phyloP scores from a whole-genome alignment of 768 basidiomycete genomes.

The Obba rivulosa region DNA sequence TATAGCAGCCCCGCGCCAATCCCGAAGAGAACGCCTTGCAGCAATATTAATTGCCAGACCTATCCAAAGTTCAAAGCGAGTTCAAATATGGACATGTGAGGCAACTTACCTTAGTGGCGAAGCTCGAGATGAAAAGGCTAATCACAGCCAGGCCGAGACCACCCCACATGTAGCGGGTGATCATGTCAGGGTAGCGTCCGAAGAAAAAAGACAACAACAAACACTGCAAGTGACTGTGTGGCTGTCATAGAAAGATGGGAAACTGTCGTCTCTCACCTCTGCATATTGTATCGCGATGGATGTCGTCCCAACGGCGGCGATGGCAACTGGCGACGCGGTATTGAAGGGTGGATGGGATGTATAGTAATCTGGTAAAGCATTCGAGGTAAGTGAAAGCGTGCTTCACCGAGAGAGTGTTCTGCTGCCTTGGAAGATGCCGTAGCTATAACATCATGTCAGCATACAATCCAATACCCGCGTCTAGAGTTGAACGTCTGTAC shows the following conservation, averaged over 20 bases:
- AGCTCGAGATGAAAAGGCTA: slow-evolving; percentile 16
- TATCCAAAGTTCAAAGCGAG: slow-evolving; percentile 1
- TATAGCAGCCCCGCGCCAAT: slow-evolving; percentile 16
- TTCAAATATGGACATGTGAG: neutral
- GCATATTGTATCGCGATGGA: slow-evolving; percentile 14
- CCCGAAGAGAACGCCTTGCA: slow-evolving; percentile 19
- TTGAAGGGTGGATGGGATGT: slow-evolving; percentile 18
- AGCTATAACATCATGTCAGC: slow-evolving; percentile 8
- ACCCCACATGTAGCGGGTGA: slow-evolving; percentile 12
- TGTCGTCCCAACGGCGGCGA: slow-evolving; percentile 15
- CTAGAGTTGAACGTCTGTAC: slow-evolving; percentile 2
- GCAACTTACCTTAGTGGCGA: slow-evolving; percentile 12
- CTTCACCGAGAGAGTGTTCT: neutral
- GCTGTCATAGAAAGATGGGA: neutral
- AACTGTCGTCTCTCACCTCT: slow-evolving; percentile 4
- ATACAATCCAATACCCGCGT: neutral
- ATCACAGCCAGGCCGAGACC: slow-evolving; percentile 11
- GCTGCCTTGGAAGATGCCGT: slow-evolving; percentile 19
- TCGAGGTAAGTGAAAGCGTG: neutral
- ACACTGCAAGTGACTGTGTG: neutral
- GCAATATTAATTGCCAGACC: slow-evolving; percentile 17
- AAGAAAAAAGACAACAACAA: slow-evolving; percentile 12
- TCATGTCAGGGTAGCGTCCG: slow-evolving; percentile 15
- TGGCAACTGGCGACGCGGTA: slow-evolving; percentile 8
- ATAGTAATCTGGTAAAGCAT: slow-evolving; percentile 13